Evolutionary conservation across 352 stramenopile genomes (phyloP).

Genomic region (Thraustochytrium striatum): DNA sequence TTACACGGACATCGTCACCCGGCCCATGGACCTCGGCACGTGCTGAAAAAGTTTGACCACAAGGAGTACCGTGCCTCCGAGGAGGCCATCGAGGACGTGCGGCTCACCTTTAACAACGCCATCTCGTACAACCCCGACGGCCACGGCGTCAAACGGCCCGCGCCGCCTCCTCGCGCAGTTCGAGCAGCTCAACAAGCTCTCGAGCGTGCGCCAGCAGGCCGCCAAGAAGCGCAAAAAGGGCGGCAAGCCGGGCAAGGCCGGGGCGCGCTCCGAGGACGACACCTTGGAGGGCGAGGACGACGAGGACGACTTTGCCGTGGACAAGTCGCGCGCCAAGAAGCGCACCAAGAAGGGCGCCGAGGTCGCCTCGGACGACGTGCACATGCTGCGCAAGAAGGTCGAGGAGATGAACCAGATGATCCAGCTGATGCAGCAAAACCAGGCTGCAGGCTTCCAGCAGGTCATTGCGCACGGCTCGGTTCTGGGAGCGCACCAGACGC

Average conservation of each 20-base stretch:
- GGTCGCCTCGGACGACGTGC: slow-evolving; percentile 25
- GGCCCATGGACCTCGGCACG: slow-evolving; percentile 55
- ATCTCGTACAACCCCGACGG: slow-evolving; percentile 72
- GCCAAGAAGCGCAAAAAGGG: slow-evolving; percentile 42
- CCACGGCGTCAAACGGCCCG: slow-evolving; percentile 72
- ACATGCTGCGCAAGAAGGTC: slow-evolving; percentile 24
- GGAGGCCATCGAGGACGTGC: slow-evolving; percentile 50
- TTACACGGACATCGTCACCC: slow-evolving; percentile 51
- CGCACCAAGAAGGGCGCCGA: background rate
- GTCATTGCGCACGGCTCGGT: background rate
- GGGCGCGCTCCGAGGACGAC: background rate
- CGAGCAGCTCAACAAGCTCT: slow-evolving; percentile 55
- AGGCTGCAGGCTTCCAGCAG: background rate
- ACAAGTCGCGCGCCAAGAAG: background rate
- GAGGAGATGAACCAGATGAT: slow-evolving; percentile 14
- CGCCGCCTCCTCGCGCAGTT: slow-evolving; percentile 65
- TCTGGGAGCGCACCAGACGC: background rate
- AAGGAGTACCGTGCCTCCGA: slow-evolving; percentile 27
- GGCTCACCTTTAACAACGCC: slow-evolving; percentile 79
- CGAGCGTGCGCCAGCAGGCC: background rate
- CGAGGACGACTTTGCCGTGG: slow-evolving; percentile 25
- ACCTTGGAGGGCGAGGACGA: slow-evolving; percentile 31
- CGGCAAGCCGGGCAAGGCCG: background rate
- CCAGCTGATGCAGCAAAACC: slow-evolving; percentile 27
- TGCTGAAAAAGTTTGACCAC: slow-evolving; percentile 50